Percentiles rank a stretch among this genome's conserved stretches.
Evolutionary conservation across 108 stramenopile genomes (phyloP).

Genomic region (Nitzschia putrida): DNA sequence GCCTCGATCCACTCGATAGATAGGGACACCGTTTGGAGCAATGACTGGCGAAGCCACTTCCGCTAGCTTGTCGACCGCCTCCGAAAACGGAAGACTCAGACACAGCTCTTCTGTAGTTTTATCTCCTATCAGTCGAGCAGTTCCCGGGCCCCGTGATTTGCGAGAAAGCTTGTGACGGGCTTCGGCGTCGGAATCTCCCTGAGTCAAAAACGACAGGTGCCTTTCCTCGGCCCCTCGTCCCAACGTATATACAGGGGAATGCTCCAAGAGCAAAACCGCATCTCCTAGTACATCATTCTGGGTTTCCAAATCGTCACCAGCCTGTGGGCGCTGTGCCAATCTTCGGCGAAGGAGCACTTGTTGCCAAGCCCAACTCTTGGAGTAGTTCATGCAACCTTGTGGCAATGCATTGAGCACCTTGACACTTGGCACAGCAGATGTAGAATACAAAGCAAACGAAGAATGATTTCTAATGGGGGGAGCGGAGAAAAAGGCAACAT

Average conservation of each 20-base stretch:
- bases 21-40: constrained; percentile 74
- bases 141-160: constrained; percentile 42
- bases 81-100: constrained; percentile 14
- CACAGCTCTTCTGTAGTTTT: constrained; percentile 6
- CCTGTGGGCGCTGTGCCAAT: constrained; percentile 23
- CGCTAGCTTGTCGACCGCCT: constrained; percentile 23
- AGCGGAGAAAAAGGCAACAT: constrained; percentile 1
- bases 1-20: constrained; percentile 92
- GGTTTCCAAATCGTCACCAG: constrained; percentile 11
- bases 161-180: constrained; percentile 31
- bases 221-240: constrained; percentile 88
- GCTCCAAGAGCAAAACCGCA: constrained; percentile 89
- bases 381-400: constrained; percentile 50
- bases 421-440: neutral
- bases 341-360: constrained; percentile 56
- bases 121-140: constrained; percentile 57
- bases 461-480: neutral
- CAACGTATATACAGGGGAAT: constrained; percentile 95
- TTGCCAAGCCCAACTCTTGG: constrained; percentile 76
- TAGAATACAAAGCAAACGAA: neutral
- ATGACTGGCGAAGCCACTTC: constrained; percentile 53
- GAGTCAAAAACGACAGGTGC: constrained; percentile 65
- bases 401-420: constrained; percentile 25
- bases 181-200: neutral
- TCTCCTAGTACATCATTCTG: constrained; percentile 34